A percentile compares a stretch with the other conserved stretches of the same genome.
These are phyloP conservation scores for Polychaeton citri DNA, from an alignment of 2,329 filamentous ascomycete species.

Conservation along the genomic window DNA sequence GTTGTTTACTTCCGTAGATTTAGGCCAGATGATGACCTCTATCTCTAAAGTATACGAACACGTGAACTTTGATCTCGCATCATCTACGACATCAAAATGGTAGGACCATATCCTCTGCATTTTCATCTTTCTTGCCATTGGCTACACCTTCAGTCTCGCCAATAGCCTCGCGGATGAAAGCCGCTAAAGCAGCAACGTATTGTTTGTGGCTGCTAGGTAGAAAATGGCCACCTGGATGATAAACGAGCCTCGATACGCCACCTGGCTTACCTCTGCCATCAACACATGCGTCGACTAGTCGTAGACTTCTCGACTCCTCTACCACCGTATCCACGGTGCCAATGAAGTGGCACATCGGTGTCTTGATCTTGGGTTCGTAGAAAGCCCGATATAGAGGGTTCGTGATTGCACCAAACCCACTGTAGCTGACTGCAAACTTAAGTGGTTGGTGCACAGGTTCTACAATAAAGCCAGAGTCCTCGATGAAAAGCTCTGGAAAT, in stretches of 20 bases:
- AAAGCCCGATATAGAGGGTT: constrained; percentile 51
- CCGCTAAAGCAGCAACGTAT: constrained; percentile 62
- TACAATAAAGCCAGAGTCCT: constrained; percentile 19
- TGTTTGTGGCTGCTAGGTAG: constrained; percentile 66
- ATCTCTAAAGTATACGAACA: too few species aligned
- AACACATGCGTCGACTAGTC: constrained; percentile 53
- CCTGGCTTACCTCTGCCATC: constrained; percentile 27
- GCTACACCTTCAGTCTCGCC: constrained; percentile 23
- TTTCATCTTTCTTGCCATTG: constrained; percentile 37
- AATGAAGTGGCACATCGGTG: constrained; percentile 68
- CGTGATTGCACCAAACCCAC: constrained; percentile 56
- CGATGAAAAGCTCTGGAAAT: constrained; percentile 39
- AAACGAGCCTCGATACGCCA: constrained; percentile 36
- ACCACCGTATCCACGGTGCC: constrained; percentile 81
- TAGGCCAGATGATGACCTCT: too few species aligned
- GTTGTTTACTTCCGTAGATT: too few species aligned
- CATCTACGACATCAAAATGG: constrained; percentile 44
- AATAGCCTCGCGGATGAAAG: constrained; percentile 50
- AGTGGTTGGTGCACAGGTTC: constrained; percentile 38
- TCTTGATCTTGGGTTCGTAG: constrained; percentile 62
- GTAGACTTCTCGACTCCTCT: constrained; percentile 57
- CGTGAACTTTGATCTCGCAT: too few species aligned
- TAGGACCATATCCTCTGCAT: constrained; percentile 54
- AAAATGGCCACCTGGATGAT: constrained; percentile 84
- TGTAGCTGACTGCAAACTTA: constrained; percentile 64